These are phyloP conservation scores for Chlorella sp. DNA, from an alignment of 139 green algal genomes.

Conservation along the genomic window DNA sequence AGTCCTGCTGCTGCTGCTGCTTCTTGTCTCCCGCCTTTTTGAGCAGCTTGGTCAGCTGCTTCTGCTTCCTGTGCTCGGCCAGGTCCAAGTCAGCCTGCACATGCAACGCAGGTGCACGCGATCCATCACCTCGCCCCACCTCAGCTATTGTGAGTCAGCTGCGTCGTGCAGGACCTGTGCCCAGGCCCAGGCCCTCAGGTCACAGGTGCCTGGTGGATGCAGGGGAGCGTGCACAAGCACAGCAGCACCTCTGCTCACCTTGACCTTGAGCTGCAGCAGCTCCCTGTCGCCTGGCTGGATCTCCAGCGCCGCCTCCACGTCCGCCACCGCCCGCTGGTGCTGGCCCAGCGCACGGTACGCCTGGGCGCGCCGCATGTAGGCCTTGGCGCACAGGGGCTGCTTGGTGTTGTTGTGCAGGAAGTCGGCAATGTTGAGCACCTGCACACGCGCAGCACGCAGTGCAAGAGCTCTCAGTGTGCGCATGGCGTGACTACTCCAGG, in stretches of 20 bases:
- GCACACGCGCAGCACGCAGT: too few species aligned
- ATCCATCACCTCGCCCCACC: too few species aligned
- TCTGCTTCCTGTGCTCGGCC: slow-evolving; percentile 18
- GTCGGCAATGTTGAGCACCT: slow-evolving; percentile 58
- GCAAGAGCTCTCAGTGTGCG: too few species aligned
- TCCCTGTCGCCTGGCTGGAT: slow-evolving; percentile 7
- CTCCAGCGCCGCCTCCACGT: slow-evolving; percentile 30
- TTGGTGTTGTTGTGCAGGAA: slow-evolving; percentile 49
- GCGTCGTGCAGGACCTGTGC: too few species aligned
- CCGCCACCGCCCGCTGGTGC: slow-evolving; percentile 21
- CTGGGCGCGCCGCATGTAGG: slow-evolving; percentile 45
- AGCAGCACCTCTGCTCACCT: too few species aligned
- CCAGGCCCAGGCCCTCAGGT: too few species aligned
- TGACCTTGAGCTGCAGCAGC: background rate
- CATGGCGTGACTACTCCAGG: background rate
- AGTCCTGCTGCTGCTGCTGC: background rate
- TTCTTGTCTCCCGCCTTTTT: background rate
- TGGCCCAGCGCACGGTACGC: slow-evolving; percentile 48
- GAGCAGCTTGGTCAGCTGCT: slow-evolving; percentile 17
- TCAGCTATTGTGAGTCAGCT: too few species aligned
- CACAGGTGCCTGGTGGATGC: too few species aligned
- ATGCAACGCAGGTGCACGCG: background rate
- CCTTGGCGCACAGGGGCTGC: slow-evolving; percentile 57
- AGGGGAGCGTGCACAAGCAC: too few species aligned
- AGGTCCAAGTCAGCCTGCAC: slow-evolving; percentile 5